Conservation (phyloP, 441 rosid genomes). For the Lepidium campestre region DNA sequence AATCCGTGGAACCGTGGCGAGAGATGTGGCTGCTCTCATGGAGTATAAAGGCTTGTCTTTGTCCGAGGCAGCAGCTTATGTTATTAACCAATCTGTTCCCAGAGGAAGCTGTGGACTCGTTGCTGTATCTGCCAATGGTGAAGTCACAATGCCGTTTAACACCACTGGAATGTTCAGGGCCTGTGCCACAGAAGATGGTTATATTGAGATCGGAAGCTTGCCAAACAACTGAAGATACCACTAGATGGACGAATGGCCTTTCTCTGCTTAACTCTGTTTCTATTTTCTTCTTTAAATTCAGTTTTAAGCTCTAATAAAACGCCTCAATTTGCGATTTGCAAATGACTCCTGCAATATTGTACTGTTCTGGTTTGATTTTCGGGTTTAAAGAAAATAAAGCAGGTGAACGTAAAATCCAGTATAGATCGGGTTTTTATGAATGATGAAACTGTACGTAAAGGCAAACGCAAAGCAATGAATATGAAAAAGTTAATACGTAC, state of each 20-base stretch:
- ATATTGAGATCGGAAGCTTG: constrained; percentile 65
- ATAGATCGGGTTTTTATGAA: too few species aligned
- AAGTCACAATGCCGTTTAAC: constrained; percentile 77
- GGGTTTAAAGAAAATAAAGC: too few species aligned
- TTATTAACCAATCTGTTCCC: constrained; percentile 47
- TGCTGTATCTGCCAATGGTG: constrained; percentile 79
- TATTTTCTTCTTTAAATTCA: neutral
- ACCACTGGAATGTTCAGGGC: constrained; percentile 92
- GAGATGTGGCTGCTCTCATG: constrained; percentile 91
- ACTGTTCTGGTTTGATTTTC: too few species aligned
- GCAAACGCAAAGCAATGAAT: too few species aligned
- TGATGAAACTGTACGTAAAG: too few species aligned
- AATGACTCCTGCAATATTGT: neutral
- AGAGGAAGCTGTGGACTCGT: constrained; percentile 60
- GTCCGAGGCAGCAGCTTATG: constrained; percentile 62
- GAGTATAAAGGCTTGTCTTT: constrained; percentile 84
- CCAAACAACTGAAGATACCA: constrained; percentile 25
- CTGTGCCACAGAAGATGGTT: constrained; percentile 83
- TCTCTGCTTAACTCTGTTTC: neutral
- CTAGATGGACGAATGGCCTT: neutral
- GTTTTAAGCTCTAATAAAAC: neutral
- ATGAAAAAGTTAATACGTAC: too few species aligned
- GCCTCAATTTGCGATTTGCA: neutral
- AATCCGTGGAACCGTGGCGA: constrained; percentile 70
- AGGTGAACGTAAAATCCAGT: too few species aligned